Evolutionary conservation across 768 basidiomycete genomes (phyloP), one percentile per base, ranked within the genome.

Genomic region (Naematelia aurantialba): DNA sequence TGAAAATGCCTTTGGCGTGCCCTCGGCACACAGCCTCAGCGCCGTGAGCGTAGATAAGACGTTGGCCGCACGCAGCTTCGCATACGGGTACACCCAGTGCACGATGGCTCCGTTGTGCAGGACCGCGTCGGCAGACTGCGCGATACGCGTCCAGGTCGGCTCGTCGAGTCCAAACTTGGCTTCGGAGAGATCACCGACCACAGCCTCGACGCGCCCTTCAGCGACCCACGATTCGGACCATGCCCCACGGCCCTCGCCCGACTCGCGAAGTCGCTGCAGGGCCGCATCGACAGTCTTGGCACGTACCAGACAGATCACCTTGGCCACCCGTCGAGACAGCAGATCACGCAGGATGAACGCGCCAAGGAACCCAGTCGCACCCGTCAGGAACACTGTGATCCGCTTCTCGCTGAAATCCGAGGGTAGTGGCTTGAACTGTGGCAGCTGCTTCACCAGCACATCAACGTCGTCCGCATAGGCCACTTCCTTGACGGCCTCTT

Each of bases 61-160:
- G 76, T 99, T 99, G 13, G 93, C 84, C 0, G 87, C 82, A 5
- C 93, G 88, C 11, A 99, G 82, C 74, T 86, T 91, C 74, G 93
- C 87, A 78, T 99, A 99, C 0, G 92, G 91, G 76, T 96, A 99
- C 2, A 99, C 90, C 96, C 96, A 99, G 72, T 99, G 96, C 13
- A 98, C 94, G 76, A 97, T 78, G n/a, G 96, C 96, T 31, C 96
- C 96, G 65, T 99, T 99, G 74, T 99, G 96, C 47, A 98, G 69
- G 30, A 99, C 81, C 0, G 84, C 85, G 70, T 98, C 92, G 0
- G 86, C 85, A 70, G 91, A 87, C 19, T 78, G 70, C 1, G 86
- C 81, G 12, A 97, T 67, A 13, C 82, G 79, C 17, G 79, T 72
- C 94, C 94, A 98, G 0, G 78, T 79, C 0, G 78, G 79, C 13